A percentile compares a stretch with the other conserved stretches of the same genome.
These are phyloP conservation scores for Citrus sinensis DNA, from an alignment of 345 rosid genomes.

Conservation along the genomic window DNA sequence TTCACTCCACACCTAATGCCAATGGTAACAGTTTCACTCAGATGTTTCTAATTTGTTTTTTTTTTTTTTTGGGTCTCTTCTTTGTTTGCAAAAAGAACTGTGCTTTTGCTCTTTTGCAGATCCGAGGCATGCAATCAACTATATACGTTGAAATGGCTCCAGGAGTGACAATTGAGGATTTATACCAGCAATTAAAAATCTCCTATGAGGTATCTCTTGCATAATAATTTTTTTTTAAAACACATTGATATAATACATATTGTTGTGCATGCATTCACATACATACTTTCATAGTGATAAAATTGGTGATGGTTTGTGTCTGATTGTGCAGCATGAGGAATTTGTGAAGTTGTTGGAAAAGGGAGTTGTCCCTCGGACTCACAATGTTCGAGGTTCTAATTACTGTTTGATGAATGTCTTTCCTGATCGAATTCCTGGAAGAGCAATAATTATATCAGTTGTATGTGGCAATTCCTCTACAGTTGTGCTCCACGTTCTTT, in stretches of 20 bases:
- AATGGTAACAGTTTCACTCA: conserved; percentile 52
- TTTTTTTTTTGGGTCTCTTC: background rate
- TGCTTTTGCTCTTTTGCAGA: conserved; percentile 37
- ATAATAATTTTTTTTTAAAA: background rate
- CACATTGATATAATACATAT: background rate
- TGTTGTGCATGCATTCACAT: no score
- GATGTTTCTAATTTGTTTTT: no score
- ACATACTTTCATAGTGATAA: background rate
- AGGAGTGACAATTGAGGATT: conserved; percentile 57
- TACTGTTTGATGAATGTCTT: conserved; percentile 82
- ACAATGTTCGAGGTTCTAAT: conserved; percentile 86
- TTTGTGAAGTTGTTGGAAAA: conserved; percentile 68
- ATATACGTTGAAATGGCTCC: conserved; percentile 81
- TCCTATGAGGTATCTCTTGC: conserved; percentile 54
- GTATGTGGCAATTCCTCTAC: conserved; percentile 41
- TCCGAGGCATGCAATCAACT: conserved; percentile 96
- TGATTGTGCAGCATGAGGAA: conserved; percentile 62
- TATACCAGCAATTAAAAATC: conserved; percentile 50
- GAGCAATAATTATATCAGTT: conserved; percentile 87
- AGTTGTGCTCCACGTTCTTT: background rate
- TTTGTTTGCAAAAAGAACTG: conserved; percentile 4
- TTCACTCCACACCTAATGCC: conserved; percentile 99
- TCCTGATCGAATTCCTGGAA: conserved; percentile 81
- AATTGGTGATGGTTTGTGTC: background rate
- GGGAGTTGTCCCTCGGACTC: conserved; percentile 82